Percentiles rank a stretch among this genome's conserved stretches.
phyloP scores from a whole-genome alignment of 768 basidiomycete species.

The Tylopilus vinaceipallidus region DNA sequence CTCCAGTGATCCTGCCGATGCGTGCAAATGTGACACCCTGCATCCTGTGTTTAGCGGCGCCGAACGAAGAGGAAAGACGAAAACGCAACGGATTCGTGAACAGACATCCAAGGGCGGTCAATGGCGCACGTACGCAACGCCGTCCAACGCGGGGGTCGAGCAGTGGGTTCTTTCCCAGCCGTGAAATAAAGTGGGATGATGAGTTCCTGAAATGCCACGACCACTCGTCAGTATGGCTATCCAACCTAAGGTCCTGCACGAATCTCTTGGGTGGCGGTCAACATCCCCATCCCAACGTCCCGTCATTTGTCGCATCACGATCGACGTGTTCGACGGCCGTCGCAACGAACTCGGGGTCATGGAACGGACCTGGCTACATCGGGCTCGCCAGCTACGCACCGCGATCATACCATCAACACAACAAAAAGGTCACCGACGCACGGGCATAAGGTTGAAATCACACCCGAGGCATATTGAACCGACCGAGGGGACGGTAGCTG shows the following conservation, averaged over 20 bases:
- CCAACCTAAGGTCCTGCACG: constrained; percentile 19
- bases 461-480: constrained; percentile 79
- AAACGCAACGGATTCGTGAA: background rate
- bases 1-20: constrained; percentile 85
- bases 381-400: constrained; percentile 77
- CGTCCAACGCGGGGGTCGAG: constrained; percentile 70
- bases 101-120: too few species aligned
- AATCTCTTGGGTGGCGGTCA: constrained; percentile 86
- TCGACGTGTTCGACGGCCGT: constrained; percentile 75
- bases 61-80: constrained; percentile 48
- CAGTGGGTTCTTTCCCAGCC: constrained; percentile 78
- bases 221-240: background rate
- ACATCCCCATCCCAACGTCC: constrained; percentile 87
- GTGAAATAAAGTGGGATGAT: constrained; percentile 84
- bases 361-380: constrained; percentile 93
- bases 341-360: constrained; percentile 71
- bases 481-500: constrained; percentile 65
- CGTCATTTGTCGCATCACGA: constrained; percentile 59
- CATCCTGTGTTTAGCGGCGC: constrained; percentile 87
- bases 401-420: background rate
- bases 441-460: constrained; percentile 69
- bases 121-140: constrained; percentile 60
- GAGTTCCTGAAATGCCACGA: constrained; percentile 55
- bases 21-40: constrained; percentile 87
- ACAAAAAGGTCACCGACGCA: constrained; percentile 35